These are phyloP conservation scores for Penicillium griseofulvum DNA, from an alignment of 2,329 filamentous ascomycete genomes.

Conservation along the genomic window DNA sequence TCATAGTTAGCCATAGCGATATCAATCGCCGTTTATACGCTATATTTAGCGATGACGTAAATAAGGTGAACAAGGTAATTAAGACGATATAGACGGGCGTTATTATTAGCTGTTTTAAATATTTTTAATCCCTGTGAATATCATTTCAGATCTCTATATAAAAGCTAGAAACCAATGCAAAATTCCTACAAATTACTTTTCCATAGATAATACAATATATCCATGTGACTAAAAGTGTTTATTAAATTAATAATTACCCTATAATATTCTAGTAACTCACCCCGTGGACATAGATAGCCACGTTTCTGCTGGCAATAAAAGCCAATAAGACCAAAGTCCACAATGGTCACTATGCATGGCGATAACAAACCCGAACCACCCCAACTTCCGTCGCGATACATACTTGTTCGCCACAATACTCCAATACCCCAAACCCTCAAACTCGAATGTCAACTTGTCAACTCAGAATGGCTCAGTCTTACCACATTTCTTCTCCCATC, in stretches of 20 bases:
- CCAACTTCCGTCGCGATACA: not conserved
- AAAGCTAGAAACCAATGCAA: not conserved
- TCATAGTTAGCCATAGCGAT: not conserved
- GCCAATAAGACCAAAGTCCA: not conserved
- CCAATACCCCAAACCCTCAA: not conserved
- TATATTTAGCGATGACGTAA: not conserved
- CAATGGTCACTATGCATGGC: not conserved
- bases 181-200: not conserved
- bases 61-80: not conserved
- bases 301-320: slow-evolving; percentile 1
- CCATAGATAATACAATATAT: not conserved
- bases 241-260: not conserved
- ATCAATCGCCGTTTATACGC: not conserved
- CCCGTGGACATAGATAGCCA: not conserved
- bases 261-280: not conserved
- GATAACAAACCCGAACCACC: not conserved
- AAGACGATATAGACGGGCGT: not conserved
- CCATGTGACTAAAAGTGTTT: not conserved
- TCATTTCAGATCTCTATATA: not conserved
- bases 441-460: slow-evolving; percentile 30
- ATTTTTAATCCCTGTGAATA: not conserved
- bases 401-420: not conserved
- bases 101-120: too few relatives aligned
- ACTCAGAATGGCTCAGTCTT: slow-evolving; percentile 31
- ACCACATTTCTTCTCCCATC: slow-evolving; percentile 20